These are phyloP conservation scores for Rhinocladiella mackenziei DNA, from an alignment of 2,329 filamentous ascomycete genomes.

Conservation along the genomic window DNA sequence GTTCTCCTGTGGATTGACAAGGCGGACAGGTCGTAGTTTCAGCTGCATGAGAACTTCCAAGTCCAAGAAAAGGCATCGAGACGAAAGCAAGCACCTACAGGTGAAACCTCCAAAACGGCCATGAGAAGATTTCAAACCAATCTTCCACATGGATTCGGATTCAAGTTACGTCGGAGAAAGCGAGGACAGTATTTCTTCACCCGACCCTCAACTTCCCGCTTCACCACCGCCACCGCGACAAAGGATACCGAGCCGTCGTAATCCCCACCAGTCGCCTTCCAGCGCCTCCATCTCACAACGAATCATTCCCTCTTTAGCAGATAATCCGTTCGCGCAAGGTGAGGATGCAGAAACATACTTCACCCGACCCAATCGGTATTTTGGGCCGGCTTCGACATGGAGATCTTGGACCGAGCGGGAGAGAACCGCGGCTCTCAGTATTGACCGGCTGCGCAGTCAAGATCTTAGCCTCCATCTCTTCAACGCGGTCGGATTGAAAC, in stretches of 20 bases:
- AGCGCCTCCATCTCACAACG: neutral
- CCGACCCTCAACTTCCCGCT: neutral
- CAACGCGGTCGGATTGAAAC: conserved; percentile 68
- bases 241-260: neutral
- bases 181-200: neutral
- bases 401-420: conserved; percentile 86
- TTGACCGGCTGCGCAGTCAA: conserved; percentile 59
- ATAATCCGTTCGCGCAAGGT: conserved; percentile 11
- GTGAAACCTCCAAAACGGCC: no score
- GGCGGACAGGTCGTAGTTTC: no score
- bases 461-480: conserved; percentile 76
- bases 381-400: conserved; percentile 67
- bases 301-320: conserved; percentile 4
- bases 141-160: conserved; percentile 14
- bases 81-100: no score
- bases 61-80: no score
- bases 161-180: conserved; percentile 7
- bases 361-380: conserved; percentile 66
- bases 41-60: no score
- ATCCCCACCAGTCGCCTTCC: neutral
- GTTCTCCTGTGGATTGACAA: no score
- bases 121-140: no score
- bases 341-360: conserved; percentile 23
- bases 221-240: neutral
- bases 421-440: conserved; percentile 59